A percentile compares a stretch with the other conserved stretches of the same genome.
phyloP scores from a whole-genome alignment of 2,329 filamentous ascomycete genomes.

The Pseudopyricularia cyperi region DNA sequence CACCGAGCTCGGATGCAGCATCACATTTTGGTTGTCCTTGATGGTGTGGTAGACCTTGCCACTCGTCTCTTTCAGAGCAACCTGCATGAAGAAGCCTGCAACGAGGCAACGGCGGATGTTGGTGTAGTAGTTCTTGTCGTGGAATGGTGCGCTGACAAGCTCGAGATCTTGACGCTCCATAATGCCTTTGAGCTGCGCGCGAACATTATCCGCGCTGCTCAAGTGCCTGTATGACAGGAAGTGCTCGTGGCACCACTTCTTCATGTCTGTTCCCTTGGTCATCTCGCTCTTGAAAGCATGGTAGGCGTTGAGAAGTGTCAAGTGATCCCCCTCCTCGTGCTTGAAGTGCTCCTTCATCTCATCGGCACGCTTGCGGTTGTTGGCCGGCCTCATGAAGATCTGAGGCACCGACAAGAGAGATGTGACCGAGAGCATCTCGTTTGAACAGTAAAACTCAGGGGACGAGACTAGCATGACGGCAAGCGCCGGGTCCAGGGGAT shows the following conservation, averaged over 20 bases:
- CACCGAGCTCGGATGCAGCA: constrained; percentile 88
- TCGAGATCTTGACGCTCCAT: constrained; percentile 90
- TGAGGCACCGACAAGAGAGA: constrained; percentile 89
- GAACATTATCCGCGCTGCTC: constrained; percentile 87
- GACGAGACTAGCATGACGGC: constrained; percentile 98
- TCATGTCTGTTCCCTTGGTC: constrained; percentile 54
- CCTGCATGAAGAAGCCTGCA: constrained; percentile 98
- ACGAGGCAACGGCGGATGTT: constrained; percentile 91
- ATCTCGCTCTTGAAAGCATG: constrained; percentile 81
- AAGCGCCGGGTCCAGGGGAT: constrained; percentile 83
- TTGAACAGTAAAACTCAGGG: constrained; percentile 96
- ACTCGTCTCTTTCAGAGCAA: constrained; percentile 80
- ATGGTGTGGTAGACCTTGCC: constrained; percentile 91
- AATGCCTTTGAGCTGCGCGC: constrained; percentile 80
- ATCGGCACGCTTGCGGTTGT: constrained; percentile 78
- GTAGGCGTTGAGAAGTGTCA: constrained; percentile 94
- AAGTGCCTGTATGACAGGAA: constrained; percentile 84
- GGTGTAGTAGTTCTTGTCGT: constrained; percentile 94
- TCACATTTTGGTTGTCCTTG: constrained; percentile 89
- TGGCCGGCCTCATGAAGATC: constrained; percentile 79
- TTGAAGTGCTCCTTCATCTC: constrained; percentile 95
- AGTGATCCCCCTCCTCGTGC: constrained; percentile 85
- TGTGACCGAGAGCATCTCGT: constrained; percentile 92
- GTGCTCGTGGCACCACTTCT: constrained; percentile 94
- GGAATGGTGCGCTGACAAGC: constrained; percentile 77